Conservation (phyloP, 352 stramenopile genomes). For the Pythium volutum region DNA sequence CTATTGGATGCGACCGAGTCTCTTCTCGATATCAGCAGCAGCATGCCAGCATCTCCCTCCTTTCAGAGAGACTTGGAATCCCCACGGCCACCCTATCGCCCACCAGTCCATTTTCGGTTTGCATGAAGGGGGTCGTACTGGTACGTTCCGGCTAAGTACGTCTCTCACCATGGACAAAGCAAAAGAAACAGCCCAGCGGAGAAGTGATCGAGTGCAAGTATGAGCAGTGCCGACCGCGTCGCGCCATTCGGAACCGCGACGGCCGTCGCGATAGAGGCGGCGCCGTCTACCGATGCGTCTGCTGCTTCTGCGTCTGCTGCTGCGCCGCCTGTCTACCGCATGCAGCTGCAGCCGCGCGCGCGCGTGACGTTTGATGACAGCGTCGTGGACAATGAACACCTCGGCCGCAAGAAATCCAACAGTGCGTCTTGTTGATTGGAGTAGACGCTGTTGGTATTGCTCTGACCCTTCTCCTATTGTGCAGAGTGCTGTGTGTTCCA, state of each 20-base stretch:
- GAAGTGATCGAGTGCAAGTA: slow-evolving; percentile 4
- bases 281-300: slow-evolving; percentile 12
- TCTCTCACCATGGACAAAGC: background rate
- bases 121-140: slow-evolving; percentile 15
- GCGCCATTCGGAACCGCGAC: slow-evolving; percentile 7
- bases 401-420: slow-evolving; percentile 90
- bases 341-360: slow-evolving; percentile 75
- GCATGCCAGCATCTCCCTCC: background rate
- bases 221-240: slow-evolving; percentile 28
- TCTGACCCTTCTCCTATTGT: background rate
- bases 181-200: background rate
- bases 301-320: too few species aligned
- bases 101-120: slow-evolving; percentile 21
- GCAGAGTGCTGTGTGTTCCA: slow-evolving; percentile 93
- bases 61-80: background rate
- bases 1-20: slow-evolving; percentile 11
- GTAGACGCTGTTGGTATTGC: background rate
- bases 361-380: slow-evolving; percentile 87
- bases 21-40: slow-evolving; percentile 4
- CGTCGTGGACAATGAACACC: slow-evolving; percentile 92
- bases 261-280: slow-evolving; percentile 29
- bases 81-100: slow-evolving; percentile 6
- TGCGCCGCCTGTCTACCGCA: slow-evolving; percentile 47
- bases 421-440: slow-evolving; percentile 61
- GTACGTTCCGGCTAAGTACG: slow-evolving; percentile 4